Conservation (phyloP, 495 filamentous ascomycete species). For the Podospora comata region DNA sequence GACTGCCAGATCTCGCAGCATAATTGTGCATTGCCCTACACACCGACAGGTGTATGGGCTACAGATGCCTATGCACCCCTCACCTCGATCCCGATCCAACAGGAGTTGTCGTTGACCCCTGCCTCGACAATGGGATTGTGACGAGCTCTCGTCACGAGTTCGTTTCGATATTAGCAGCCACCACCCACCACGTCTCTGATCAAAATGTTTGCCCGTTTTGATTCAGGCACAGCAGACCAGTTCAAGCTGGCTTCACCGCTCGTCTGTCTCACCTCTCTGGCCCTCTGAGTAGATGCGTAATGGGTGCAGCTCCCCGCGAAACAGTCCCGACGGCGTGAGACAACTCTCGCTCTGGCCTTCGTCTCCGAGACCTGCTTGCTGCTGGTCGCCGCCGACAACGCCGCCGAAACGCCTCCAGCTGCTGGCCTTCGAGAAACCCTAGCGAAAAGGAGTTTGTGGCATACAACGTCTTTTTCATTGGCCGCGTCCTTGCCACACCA, state of each 20-base stretch:
- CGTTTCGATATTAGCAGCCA: neutral
- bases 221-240: conserved; percentile 12
- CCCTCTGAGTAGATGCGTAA: neutral
- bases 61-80: too few species aligned
- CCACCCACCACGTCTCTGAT: conserved; percentile 4
- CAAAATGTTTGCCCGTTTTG: conserved; percentile 10
- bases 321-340: conserved; percentile 5
- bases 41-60: neutral
- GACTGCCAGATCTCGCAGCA: conserved; percentile 9
- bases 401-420: neutral
- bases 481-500: neutral
- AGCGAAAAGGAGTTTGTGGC: conserved; percentile 1
- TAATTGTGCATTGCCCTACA: neutral
- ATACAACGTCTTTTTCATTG: conserved; percentile 1
- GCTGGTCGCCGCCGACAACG: conserved; percentile 2
- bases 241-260: conserved; percentile 19
- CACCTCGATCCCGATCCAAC: neutral
- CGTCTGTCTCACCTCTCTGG: conserved; percentile 19
- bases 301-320: conserved; percentile 5
- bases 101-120: conserved; percentile 9
- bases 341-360: neutral
- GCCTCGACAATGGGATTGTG: neutral
- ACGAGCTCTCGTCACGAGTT: neutral
- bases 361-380: conserved; percentile 6
- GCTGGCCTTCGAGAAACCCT: neutral